Evolutionary conservation across 257 asterid species (phyloP), one percentile per base, ranked within the genome.

Genomic region (Jaltomata sinuosa): DNA sequence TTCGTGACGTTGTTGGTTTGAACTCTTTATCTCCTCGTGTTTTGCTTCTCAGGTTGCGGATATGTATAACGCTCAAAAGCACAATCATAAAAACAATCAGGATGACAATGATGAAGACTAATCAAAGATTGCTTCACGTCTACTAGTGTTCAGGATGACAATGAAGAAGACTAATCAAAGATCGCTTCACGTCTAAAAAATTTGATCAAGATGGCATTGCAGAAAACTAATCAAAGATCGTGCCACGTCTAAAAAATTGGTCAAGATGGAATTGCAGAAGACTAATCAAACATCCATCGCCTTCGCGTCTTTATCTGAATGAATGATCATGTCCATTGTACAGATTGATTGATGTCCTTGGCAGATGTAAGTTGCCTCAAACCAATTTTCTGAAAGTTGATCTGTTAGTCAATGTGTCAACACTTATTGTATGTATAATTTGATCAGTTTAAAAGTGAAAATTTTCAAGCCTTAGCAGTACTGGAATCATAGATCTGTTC

Each of bases 31-130:
- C 25, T 64, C 83, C 25, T 38, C 38, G 22, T 47, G 71, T 25
- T 18, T 50, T 61, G 34, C 69, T 81, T 80, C 89, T 83, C 90
- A 94, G 97, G 94, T 94, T 12, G 99, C 97, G 5, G 97, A 92
- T 62, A 94, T 95, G 99, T 91, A 89, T 62, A 90, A 83, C 0
- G 94, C 94, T 50, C 98, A 94, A 88, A 95, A 88, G 62, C 94
- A 90, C 90, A 84, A 84, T 47, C 93, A 90, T 36, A 88, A 83
- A 78, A 90, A 89, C 78, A 90, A 90, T 64, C 88, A 79, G 47
- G 93, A 90, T 80, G 94, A 85, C 32, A 68, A 91, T 53, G 94
- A 92, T 54, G 97, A 95, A 64, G 96, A 89, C 68, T 91, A 87
- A 93, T 80, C 34, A 82, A 76, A 85, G 65, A 47, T 53, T 80